Base-by-base conservation (phyloP, 352 stramenopile genomes). In the Globisporangium parvum region DNA sequence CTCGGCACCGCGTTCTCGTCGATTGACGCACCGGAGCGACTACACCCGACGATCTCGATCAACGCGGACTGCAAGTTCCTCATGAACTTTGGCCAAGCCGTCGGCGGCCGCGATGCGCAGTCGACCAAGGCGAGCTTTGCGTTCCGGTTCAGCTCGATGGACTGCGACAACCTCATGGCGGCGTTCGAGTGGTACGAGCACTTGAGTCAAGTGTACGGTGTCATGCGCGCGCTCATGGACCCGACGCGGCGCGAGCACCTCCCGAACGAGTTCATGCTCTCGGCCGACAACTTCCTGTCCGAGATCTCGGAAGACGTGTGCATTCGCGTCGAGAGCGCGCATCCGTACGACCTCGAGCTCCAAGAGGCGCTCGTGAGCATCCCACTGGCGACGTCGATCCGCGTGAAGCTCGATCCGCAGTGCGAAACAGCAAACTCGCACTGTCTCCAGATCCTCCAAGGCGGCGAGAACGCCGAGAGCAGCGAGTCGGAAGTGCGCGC, bases 141-240 rank as follows among this genome's bases (percentile, higher is more conserved):
- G 44, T 95, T 90, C 65, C 66, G 78, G 0, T 90, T 95, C 60
- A 77, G 87, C 57, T 88, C 81, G 9, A 75, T 91, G 52, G 84
- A 93, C 49, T 93, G 79, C 51, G 82, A 93, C 51, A 90, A 89
- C 40, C 53, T 91, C 18, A 93, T 95, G 84, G 75, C 70, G n/a
- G 71, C 74, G 0, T 93, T 93, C 44, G 82, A 95, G 64, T 93
- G 84, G 84, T 95, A 88, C 54, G 84, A 95, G 33, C 80, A 85
- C 50, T 63, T 93, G 12, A 89, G 76, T 48, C 81, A 95, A 57
- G 85, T 93, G 44, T 93, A 92, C 47, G 77, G 82, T 6, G 84
- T 95, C 39, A 93, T 95, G 81, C 73, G 87, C 54, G 67, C 85
- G 2, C 59, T 95, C 1, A 85, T 91, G 66, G 77, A 87, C n/a